phyloP scores from a whole-genome alignment of 2,329 filamentous ascomycete genomes.

The Curvularia sp. region DNA sequence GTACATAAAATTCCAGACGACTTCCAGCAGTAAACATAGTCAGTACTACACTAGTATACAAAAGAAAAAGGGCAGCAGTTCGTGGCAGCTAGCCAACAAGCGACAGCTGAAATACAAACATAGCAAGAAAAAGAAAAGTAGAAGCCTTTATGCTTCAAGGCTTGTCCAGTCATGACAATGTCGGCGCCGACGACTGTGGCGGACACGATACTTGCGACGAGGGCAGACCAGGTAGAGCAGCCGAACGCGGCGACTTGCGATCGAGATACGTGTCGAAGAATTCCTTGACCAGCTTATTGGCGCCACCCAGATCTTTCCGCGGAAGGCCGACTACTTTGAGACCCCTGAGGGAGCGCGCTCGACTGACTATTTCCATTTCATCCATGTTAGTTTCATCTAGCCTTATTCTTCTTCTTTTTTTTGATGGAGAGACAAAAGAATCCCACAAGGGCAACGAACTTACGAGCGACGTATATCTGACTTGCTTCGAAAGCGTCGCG shows the following conservation, averaged over 20 bases:
- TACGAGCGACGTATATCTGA: constrained; percentile 67
- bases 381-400: constrained; percentile 8
- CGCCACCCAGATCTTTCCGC: constrained; percentile 29
- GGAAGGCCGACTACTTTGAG: constrained; percentile 53
- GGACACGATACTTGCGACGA: not conserved
- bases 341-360: constrained; percentile 61
- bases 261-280: constrained; percentile 29
- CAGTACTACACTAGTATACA: not conserved
- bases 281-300: constrained; percentile 46
- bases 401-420: not conserved
- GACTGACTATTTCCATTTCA: constrained; percentile 53
- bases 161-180: not conserved
- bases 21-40: not conserved
- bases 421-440: not conserved
- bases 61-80: not conserved
- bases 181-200: not conserved
- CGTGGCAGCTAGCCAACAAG: not conserved
- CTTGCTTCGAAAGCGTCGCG: constrained; percentile 62
- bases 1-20: too few relatives aligned
- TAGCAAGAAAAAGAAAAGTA: not conserved
- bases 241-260: not conserved
- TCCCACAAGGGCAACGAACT: constrained; percentile 13
- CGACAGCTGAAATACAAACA: not conserved
- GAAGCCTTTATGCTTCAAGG: not conserved
- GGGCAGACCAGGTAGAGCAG: not conserved